Percentiles rank a stretch among this genome's conserved stretches.
These are phyloP conservation scores for Globisporangium nunn DNA, from an alignment of 352 stramenopile genomes.

Conservation along the genomic window DNA sequence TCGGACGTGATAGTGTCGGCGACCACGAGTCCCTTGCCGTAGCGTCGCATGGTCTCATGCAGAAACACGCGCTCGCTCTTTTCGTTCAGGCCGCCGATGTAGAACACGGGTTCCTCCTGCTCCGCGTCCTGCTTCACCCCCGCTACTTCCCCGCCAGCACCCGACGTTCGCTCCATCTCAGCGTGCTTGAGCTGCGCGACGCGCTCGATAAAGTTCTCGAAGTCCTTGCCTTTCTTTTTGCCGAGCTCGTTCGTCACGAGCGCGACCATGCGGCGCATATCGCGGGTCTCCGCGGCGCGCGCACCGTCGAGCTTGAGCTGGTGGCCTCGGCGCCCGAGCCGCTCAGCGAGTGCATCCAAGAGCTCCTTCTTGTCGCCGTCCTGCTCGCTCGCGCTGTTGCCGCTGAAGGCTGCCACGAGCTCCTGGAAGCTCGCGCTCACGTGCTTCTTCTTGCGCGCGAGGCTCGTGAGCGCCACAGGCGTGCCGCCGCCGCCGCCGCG, in stretches of 20 bases:
- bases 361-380: conserved; percentile 3
- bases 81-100: conserved; percentile 71
- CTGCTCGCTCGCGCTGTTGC: conserved; percentile 1
- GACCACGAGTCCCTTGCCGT: conserved; percentile 69
- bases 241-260: conserved; percentile 52
- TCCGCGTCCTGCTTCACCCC: not conserved
- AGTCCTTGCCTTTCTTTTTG: conserved; percentile 61
- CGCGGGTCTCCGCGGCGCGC: conserved; percentile 34
- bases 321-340: conserved; percentile 8
- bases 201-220: conserved; percentile 61
- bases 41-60: conserved; percentile 86
- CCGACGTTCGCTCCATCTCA: conserved; percentile 14
- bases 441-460: conserved; percentile 34
- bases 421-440: conserved; percentile 29
- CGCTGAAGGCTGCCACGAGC: conserved; percentile 25
- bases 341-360: conserved; percentile 12
- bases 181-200: conserved; percentile 33
- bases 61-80: conserved; percentile 86
- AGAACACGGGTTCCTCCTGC: conserved; percentile 52
- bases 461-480: conserved; percentile 26
- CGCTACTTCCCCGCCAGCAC: too few species aligned
- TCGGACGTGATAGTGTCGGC: conserved; percentile 87
- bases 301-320: conserved; percentile 14
- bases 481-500: conserved; percentile 6
- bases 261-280: conserved; percentile 40